Evolutionary conservation across 768 basidiomycete genomes (phyloP).

Genomic region (Hypsizygus marmoreus): DNA sequence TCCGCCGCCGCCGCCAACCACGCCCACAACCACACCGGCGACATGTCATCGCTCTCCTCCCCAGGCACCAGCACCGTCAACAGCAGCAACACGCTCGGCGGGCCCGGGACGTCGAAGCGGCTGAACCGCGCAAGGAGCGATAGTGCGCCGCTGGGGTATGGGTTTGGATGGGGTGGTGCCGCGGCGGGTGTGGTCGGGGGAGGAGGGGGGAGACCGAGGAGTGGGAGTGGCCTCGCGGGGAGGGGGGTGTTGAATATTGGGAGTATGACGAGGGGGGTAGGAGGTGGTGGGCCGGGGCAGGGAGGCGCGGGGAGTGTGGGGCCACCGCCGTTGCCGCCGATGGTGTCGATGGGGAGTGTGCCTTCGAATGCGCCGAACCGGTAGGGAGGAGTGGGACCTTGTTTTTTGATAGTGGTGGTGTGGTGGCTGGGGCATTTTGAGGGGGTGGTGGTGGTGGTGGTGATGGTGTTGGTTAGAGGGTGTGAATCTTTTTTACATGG

Average conservation of each 20-base stretch:
- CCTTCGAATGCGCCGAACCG: conserved; percentile 17
- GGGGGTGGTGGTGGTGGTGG: no score
- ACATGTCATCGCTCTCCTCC: conserved; percentile 35
- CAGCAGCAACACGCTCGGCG: no score
- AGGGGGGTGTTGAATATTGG: conserved; percentile 42
- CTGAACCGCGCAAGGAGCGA: conserved; percentile 65
- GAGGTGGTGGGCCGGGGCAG: conserved; percentile 24
- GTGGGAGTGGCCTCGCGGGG: conserved; percentile 49
- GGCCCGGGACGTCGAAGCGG: conserved; percentile 39
- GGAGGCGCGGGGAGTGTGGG: conserved; percentile 36
- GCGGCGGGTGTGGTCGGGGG: conserved; percentile 29
- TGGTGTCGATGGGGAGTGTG: conserved; percentile 36
- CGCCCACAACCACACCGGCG: conserved; percentile 25
- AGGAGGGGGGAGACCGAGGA: conserved; percentile 44
- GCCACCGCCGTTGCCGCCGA: conserved; percentile 25
- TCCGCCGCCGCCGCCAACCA: conserved; percentile 23
- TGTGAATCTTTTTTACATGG: background rate
- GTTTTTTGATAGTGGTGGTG: background rate
- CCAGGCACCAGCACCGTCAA: conserved; percentile 31
- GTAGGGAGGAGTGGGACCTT: background rate
- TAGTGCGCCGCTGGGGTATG: conserved; percentile 66
- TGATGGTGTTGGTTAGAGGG: background rate
- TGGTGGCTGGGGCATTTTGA: no score
- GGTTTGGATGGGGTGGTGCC: conserved; percentile 26
- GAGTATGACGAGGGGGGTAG: conserved; percentile 31